Evolutionary conservation across 2,329 filamentous ascomycete genomes (phyloP).

Genomic region (Exophiala sp.): DNA sequence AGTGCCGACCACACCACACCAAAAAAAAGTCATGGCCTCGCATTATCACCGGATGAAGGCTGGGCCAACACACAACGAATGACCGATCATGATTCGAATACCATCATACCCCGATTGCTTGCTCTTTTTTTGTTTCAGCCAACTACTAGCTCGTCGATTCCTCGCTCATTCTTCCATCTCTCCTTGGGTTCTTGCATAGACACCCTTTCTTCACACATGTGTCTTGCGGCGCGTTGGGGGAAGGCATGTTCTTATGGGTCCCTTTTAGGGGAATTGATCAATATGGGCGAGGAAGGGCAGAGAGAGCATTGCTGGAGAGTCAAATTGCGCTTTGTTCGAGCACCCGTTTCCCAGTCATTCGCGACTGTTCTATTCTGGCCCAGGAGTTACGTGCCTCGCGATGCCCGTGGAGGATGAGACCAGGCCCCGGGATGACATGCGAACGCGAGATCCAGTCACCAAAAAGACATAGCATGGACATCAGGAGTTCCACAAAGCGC

Average conservation of each 20-base stretch:
- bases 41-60: neutral
- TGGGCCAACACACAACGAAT: slow-evolving; percentile 4
- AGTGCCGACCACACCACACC: neutral
- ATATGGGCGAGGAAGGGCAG: too few relatives aligned
- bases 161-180: slow-evolving; percentile 1
- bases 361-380: too few relatives aligned
- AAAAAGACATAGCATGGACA: too few relatives aligned
- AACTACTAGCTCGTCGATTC: neutral
- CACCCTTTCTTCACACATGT: neutral
- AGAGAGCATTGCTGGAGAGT: too few relatives aligned
- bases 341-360: too few relatives aligned
- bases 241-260: neutral
- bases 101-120: slow-evolving; percentile 21
- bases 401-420: too few relatives aligned
- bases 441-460: too few relatives aligned
- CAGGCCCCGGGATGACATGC: too few relatives aligned
- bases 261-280: neutral
- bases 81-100: slow-evolving; percentile 21
- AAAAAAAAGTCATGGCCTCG: slow-evolving; percentile 1
- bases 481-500: too few relatives aligned
- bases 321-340: too few relatives aligned
- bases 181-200: slow-evolving; percentile 24
- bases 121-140: slow-evolving; percentile 10
- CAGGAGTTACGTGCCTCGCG: too few relatives aligned
- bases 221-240: neutral